Evolutionary conservation across 1,284 basidiomycete genomes (phyloP), one percentile per base, ranked within the genome.

Genomic region (Wolfiporia cocos): DNA sequence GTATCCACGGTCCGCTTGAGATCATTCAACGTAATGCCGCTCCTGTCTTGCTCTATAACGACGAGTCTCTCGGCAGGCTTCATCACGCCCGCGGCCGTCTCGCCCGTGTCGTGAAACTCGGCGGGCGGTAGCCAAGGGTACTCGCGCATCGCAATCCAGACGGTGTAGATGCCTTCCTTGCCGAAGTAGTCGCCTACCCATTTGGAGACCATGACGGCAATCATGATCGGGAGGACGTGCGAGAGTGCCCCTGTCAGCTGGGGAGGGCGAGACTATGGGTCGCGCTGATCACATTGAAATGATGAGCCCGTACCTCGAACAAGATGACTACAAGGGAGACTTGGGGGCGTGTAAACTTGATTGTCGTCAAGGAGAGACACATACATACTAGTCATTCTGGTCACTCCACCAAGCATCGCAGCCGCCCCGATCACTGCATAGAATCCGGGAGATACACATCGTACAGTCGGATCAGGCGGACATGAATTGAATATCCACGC

Each of bases 391-490:
- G 78, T 90, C 80, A 89, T 90, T 44, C 83, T 66, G 4, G 87
- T 92, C 3, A 90, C 86, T 3, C 88, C 88, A 6, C 80, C 85
- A 0, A 91, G 65, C 72, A 88, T 84, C 1, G 85, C 83, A 22
- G 87, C 81, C 15, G 87, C 86, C 1, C 88, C 88, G 28, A 91
- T 80, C 18, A 90, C 83, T 12, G 87, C 83, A 55, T 92, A 92
- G 52, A 90, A 87, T 23, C 85, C 84, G 2, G 87, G 86, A 4
- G 79, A 85, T 34, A 91, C 78, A 53, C 85, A 88, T 35, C 71
- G 67, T 18, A 77, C 69, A 12, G 77, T 74, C 0, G 76, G 76
- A 53, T 86, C 83, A 0, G 82, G 79, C 9, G 81, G 80, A 56
- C 83, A 86, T 0, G 79, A 72, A 10, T 74, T 63, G 57, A 86